Percentiles rank a stretch among this genome's conserved stretches.
These are phyloP conservation scores for Lachnum nothofagi DNA, from an alignment of 2,329 filamentous ascomycete species.

Conservation along the genomic window DNA sequence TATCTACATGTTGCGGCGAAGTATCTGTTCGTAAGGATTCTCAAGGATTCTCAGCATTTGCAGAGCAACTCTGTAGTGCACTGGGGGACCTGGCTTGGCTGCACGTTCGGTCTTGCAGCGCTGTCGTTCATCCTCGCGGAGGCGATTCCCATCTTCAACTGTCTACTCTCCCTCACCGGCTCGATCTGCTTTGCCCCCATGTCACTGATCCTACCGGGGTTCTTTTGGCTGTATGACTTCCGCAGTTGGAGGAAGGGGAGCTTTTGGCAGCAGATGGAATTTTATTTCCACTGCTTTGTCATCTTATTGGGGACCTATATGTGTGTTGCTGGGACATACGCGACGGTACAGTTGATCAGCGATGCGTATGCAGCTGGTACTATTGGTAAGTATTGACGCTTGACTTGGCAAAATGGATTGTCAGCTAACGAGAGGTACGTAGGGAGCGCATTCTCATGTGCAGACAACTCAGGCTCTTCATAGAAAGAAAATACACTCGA, in stretches of 20 bases:
- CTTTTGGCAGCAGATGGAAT: slow-evolving; percentile 22
- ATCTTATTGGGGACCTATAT: slow-evolving; percentile 34
- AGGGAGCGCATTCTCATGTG: slow-evolving; percentile 40
- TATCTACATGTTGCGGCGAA: slow-evolving; percentile 46
- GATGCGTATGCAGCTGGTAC: slow-evolving; percentile 39
- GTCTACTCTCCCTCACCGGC: slow-evolving; percentile 44
- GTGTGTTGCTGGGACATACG: slow-evolving; percentile 38
- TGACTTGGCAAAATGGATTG: neutral
- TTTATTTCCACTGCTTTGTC: slow-evolving; percentile 34
- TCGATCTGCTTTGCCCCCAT: slow-evolving; percentile 46
- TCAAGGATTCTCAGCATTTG: slow-evolving; percentile 45
- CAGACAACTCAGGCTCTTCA: slow-evolving; percentile 35
- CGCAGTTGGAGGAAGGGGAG: slow-evolving; percentile 36
- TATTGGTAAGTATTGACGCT: slow-evolving; percentile 1
- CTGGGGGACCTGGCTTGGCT: slow-evolving; percentile 46
- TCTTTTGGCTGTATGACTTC: slow-evolving; percentile 47
- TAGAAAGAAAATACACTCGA: neutral
- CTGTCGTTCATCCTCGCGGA: slow-evolving; percentile 45
- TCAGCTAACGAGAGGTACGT: neutral
- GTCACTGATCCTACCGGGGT: slow-evolving; percentile 42
- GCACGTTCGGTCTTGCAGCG: slow-evolving; percentile 38
- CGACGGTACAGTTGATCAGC: slow-evolving; percentile 45
- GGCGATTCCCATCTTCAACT: slow-evolving; percentile 50
- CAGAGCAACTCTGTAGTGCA: slow-evolving; percentile 47
- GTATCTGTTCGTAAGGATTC: slow-evolving; percentile 49